These are phyloP conservation scores for Penicillium roqueforti DNA, from an alignment of 495 filamentous ascomycete species.

Conservation along the genomic window DNA sequence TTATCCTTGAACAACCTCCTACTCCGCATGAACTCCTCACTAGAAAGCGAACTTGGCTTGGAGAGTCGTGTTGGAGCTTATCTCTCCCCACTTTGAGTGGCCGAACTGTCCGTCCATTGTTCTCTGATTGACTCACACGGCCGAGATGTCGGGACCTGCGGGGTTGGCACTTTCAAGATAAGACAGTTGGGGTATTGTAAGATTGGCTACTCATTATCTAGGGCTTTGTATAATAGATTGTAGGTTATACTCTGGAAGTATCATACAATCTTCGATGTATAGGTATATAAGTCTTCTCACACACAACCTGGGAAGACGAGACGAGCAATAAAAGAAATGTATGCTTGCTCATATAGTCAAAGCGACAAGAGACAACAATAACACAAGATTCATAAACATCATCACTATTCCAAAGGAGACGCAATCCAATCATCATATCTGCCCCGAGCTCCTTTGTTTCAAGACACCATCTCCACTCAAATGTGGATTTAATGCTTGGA, in stretches of 20 bases:
- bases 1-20: background rate
- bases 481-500: background rate
- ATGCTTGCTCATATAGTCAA: background rate
- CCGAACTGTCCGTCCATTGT: conserved; percentile 9
- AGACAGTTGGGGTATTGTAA: background rate
- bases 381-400: conserved; percentile 5
- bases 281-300: background rate
- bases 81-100: conserved; percentile 8
- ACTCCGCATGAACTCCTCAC: conserved; percentile 11
- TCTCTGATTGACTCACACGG: background rate
- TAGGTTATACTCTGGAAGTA: background rate
- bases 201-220: background rate
- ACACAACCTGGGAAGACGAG: background rate
- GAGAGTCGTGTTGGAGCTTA: background rate
- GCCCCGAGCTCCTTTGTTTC: conserved; percentile 12
- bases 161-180: background rate
- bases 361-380: background rate
- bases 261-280: background rate
- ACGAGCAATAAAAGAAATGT: background rate
- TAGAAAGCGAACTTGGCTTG: background rate
- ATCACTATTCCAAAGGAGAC: background rate
- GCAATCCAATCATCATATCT: conserved; percentile 11
- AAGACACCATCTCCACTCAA: conserved; percentile 9
- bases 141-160: background rate
- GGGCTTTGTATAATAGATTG: too few relatives aligned